Percentiles rank a stretch among this genome's conserved stretches.
These are phyloP conservation scores for Citrus mangshanensis DNA, from an alignment of 345 rosid genomes.

Conservation along the genomic window DNA sequence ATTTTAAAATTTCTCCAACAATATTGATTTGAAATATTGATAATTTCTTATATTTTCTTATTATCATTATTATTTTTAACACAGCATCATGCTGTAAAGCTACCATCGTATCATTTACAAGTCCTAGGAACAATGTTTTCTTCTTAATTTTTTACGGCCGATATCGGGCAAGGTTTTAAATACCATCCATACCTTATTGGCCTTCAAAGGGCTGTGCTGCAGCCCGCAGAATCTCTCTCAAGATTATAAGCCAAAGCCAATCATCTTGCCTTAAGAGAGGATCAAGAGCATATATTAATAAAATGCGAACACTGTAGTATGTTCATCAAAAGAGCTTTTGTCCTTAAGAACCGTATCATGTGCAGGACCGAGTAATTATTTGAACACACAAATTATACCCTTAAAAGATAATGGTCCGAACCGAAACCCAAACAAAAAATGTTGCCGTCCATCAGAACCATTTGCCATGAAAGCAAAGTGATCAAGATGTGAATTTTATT, in stretches of 20 bases:
- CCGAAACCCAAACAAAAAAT: slow-evolving; percentile 3
- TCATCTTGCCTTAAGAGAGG: neutral
- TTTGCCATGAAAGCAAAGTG: neutral
- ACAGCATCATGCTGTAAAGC: no score
- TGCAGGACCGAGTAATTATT: slow-evolving; percentile 1
- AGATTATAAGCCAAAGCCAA: neutral
- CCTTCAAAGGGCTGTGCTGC: neutral
- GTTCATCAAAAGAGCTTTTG: neutral
- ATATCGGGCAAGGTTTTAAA: no score
- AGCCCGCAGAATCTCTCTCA: neutral
- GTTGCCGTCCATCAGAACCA: neutral
- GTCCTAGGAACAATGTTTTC: no score
- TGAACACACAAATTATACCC: slow-evolving; percentile 4
- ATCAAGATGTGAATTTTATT: slow-evolving; percentile 22
- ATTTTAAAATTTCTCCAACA: no score
- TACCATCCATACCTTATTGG: neutral
- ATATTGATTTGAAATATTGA: no score
- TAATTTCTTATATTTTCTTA: no score
- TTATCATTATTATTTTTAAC: no score
- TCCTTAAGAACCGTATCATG: neutral
- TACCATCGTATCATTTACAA: no score
- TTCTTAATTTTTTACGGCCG: no score
- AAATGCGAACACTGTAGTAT: no score
- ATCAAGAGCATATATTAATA: no score
- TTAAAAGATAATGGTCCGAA: neutral